Conservation (phyloP, 805 yeast genomes). For the Maudiozyma turicensis region DNA sequence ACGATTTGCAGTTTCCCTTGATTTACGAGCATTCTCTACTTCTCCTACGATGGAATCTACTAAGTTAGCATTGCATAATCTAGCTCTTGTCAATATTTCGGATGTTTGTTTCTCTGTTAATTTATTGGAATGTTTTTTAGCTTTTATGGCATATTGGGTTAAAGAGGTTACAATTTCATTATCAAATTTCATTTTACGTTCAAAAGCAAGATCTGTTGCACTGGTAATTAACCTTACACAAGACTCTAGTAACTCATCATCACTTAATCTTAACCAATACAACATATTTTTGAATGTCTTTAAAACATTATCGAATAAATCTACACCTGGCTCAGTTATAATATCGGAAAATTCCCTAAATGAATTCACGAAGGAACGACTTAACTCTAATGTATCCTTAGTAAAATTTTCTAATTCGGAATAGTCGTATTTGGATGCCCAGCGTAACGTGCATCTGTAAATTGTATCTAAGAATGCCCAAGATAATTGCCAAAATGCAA, state of each 20-base stretch:
- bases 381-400: constrained; percentile 73
- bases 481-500: constrained; percentile 51
- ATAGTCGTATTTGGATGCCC: constrained; percentile 62
- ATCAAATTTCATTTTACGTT: constrained; percentile 42
- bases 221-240: constrained; percentile 64
- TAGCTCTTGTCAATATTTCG: constrained; percentile 53
- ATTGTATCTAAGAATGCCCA: constrained; percentile 70
- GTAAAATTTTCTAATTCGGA: constrained; percentile 67
- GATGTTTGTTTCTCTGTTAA: constrained; percentile 56
- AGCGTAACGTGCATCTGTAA: constrained; percentile 53
- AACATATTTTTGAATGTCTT: constrained; percentile 59
- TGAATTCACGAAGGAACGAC: constrained; percentile 58
- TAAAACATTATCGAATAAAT: constrained; percentile 45
- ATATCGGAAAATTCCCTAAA: constrained; percentile 40
- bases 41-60: constrained; percentile 45
- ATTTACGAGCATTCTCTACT: constrained; percentile 31
- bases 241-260: constrained; percentile 50
- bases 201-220: constrained; percentile 55
- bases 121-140: constrained; percentile 60
- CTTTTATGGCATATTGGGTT: constrained; percentile 55
- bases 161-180: constrained; percentile 44
- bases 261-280: constrained; percentile 78
- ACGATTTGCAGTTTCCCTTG: constrained; percentile 12
- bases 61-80: constrained; percentile 41
- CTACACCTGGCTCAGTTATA: constrained; percentile 26